Conservation (phyloP, 1,284 basidiomycete genomes). For the Afroboletus lepidellus region DNA sequence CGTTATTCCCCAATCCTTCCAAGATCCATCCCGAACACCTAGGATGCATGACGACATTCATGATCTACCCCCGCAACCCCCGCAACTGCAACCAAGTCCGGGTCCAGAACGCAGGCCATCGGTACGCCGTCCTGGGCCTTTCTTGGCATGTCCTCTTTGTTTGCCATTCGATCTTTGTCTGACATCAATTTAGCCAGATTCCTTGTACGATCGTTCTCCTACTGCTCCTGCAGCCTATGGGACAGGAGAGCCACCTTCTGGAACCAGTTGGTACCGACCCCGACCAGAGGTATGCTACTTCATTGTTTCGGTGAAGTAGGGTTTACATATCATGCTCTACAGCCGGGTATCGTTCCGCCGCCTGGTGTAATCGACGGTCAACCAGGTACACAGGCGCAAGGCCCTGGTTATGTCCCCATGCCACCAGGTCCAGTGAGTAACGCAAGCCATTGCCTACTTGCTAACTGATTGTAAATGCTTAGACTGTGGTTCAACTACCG, state of each 20-base stretch:
- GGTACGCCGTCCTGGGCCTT: constrained; percentile 24
- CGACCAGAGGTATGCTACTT: constrained; percentile 18
- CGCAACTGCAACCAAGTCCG: constrained; percentile 1
- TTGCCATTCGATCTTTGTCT: neutral
- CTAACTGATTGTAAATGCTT: neutral
- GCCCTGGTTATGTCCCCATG: constrained; percentile 34
- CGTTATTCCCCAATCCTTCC: constrained; percentile 11
- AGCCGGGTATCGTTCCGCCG: constrained; percentile 31
- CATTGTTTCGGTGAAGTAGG: neutral
- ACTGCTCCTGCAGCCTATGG: constrained; percentile 26
- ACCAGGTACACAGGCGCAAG: constrained; percentile 17
- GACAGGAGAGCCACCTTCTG: constrained; percentile 11
- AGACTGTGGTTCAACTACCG: constrained; percentile 61
- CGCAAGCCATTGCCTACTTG: constrained; percentile 4
- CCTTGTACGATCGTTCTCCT: constrained; percentile 27
- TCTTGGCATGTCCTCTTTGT: constrained; percentile 18
- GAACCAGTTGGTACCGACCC: constrained; percentile 27
- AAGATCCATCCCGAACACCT: constrained; percentile 9
- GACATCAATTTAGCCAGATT: constrained; percentile 19
- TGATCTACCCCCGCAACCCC: constrained; percentile 15
- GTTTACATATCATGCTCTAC: constrained; percentile 3
- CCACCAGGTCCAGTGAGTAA: constrained; percentile 32
- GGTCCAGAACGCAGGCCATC: constrained; percentile 24
- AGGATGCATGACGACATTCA: constrained; percentile 1
- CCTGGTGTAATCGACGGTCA: constrained; percentile 20